Conservation (phyloP, 1,284 basidiomycete genomes). For the Leccinum griseonigrum region DNA sequence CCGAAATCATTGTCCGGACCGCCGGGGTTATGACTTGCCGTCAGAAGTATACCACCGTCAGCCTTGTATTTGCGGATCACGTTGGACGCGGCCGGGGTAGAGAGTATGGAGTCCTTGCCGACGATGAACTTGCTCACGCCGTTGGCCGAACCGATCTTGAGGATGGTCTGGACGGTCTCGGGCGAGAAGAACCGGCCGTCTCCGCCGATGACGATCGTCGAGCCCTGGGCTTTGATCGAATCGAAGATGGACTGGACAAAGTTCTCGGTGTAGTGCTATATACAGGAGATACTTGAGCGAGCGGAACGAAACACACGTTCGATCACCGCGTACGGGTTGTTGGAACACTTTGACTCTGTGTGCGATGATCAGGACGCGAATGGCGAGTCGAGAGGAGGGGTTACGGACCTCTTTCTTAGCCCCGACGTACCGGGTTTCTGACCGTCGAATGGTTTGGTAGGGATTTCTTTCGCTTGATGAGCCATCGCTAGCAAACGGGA, state of each 20-base stretch:
- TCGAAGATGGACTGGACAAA: conserved; percentile 95
- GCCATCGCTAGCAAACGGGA: conserved; percentile 35
- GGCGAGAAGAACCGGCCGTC: conserved; percentile 95
- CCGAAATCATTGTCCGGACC: conserved; percentile 98
- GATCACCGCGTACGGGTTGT: conserved; percentile 61
- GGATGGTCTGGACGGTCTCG: conserved; percentile 88
- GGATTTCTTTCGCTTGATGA: conserved; percentile 53
- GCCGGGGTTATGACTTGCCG: conserved; percentile 98
- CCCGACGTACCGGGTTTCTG: conserved; percentile 97
- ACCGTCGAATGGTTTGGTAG: conserved; percentile 80
- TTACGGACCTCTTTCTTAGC: conserved; percentile 79
- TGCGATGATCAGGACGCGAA: conserved; percentile 10
- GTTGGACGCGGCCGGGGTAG: conserved; percentile 96
- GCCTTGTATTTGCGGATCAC: conserved; percentile 96
- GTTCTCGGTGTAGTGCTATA: conserved; percentile 97
- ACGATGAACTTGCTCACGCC: conserved; percentile 88
- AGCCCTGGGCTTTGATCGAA: conserved; percentile 79
- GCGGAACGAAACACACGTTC: conserved; percentile 4
- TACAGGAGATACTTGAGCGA: conserved; percentile 14
- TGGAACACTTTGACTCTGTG: conserved; percentile 90
- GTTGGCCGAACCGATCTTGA: conserved; percentile 90
- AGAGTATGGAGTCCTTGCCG: conserved; percentile 89
- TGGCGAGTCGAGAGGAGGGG: not conserved
- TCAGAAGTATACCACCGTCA: conserved; percentile 94
- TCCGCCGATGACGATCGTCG: conserved; percentile 94